Percentiles rank a stretch among this genome's conserved stretches.
phyloP scores from a whole-genome alignment of 345 rosid species.

The Acer negundo region DNA sequence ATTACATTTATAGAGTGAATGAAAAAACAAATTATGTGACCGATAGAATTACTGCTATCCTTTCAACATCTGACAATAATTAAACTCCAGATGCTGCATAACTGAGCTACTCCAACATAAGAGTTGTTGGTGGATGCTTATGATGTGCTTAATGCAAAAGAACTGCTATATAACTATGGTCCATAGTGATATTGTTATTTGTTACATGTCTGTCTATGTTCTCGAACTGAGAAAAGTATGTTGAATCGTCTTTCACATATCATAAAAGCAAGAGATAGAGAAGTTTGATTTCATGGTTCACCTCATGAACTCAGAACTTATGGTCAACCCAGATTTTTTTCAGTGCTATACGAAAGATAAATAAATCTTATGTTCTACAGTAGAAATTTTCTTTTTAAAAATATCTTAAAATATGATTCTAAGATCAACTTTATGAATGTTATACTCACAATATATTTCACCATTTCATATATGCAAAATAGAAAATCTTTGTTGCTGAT shows the following conservation, averaged over 20 bases:
- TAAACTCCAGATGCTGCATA: neutral
- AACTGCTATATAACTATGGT: neutral
- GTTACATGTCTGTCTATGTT: neutral
- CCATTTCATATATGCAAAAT: neutral
- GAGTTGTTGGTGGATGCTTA: neutral
- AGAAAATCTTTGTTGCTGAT: neutral
- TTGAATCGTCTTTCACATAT: neutral
- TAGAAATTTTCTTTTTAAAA: neutral
- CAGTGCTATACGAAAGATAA: neutral
- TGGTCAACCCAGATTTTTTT: neutral
- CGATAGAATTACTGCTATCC: neutral
- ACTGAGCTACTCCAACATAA: neutral
- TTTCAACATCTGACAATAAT: neutral
- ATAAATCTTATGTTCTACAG: neutral
- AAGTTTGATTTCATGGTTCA: neutral
- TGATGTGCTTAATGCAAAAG: neutral
- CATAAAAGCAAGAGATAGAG: neutral
- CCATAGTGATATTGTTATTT: neutral
- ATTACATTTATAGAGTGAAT: neutral
- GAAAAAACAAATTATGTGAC: neutral
- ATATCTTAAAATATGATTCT: neutral
- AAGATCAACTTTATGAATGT: neutral
- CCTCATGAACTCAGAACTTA: neutral
- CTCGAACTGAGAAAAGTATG: neutral
- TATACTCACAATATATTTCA: neutral